Conservation (phyloP, 768 basidiomycete genomes). For the Podaxis pistillaris region DNA sequence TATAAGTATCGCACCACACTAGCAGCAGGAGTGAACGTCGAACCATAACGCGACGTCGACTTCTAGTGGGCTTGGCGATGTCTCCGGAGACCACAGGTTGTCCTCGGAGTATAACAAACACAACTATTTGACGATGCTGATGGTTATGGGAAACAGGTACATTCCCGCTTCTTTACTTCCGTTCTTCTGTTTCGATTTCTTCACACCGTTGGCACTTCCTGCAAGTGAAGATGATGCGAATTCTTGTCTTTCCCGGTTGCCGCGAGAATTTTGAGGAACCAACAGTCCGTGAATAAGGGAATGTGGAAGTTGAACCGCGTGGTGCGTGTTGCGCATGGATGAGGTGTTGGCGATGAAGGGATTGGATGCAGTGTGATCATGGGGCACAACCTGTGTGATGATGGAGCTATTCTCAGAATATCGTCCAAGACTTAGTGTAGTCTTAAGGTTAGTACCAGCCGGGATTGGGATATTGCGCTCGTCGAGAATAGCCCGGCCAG, state of each 20-base stretch:
- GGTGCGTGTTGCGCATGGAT: background rate
- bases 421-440: background rate
- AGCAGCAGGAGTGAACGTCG: background rate
- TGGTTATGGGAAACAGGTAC: slow-evolving; percentile 10
- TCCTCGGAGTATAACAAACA: slow-evolving; percentile 1
- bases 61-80: background rate
- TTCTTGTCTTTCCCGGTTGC: background rate
- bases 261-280: background rate
- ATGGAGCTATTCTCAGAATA: background rate
- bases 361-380: background rate
- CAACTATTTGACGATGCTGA: background rate
- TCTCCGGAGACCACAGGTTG: background rate
- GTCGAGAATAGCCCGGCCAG: background rate
- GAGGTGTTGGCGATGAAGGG: background rate
- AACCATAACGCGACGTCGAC: background rate
- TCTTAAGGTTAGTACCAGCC: background rate
- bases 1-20: background rate
- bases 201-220: background rate
- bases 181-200: background rate
- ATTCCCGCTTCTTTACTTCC: background rate
- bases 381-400: background rate
- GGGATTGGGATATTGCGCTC: background rate
- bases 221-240: background rate
- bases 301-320: background rate
- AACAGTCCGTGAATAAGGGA: background rate